A percentile compares a stretch with the other conserved stretches of the same genome.
These are phyloP conservation scores for Colletotrichum sp. DNA, from an alignment of 2,329 filamentous ascomycete genomes.

Conservation along the genomic window DNA sequence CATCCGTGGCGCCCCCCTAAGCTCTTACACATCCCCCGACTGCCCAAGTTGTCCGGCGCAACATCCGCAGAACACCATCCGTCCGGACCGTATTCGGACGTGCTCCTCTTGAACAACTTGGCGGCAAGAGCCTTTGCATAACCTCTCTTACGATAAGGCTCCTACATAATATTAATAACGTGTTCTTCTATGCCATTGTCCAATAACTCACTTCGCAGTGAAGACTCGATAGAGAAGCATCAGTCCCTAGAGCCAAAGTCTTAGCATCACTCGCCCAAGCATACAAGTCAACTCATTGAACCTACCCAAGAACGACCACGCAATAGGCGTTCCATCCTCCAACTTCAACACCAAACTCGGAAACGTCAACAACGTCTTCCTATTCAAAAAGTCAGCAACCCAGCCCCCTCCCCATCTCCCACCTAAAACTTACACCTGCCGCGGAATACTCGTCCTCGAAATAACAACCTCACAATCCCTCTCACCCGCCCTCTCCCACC, in stretches of 20 bases:
- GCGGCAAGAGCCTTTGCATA: slow-evolving; percentile 66
- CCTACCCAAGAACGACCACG: slow-evolving; percentile 67
- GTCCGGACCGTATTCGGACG: slow-evolving; percentile 49
- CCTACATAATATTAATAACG: slow-evolving; percentile 29
- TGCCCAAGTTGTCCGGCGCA: slow-evolving; percentile 62
- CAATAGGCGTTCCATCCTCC: slow-evolving; percentile 54
- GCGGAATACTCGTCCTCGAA: slow-evolving; percentile 59
- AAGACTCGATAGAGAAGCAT: slow-evolving; percentile 65
- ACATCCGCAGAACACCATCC: slow-evolving; percentile 69
- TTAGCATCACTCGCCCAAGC: not conserved
- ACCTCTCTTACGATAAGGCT: slow-evolving; percentile 63
- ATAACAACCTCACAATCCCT: slow-evolving; percentile 62
- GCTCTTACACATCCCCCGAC: slow-evolving; percentile 66
- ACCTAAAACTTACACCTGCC: slow-evolving; percentile 50
- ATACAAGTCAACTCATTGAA: not conserved
- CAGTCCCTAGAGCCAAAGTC: slow-evolving; percentile 48
- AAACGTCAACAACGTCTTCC: slow-evolving; percentile 46
- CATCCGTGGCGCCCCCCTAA: slow-evolving; percentile 62
- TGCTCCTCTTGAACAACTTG: slow-evolving; percentile 60
- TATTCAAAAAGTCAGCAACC: slow-evolving; percentile 21
- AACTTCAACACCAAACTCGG: slow-evolving; percentile 54
- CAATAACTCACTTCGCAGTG: slow-evolving; percentile 53
- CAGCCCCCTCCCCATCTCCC: not conserved
- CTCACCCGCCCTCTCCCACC: slow-evolving; percentile 58
- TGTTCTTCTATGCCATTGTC: too few relatives aligned